These are phyloP conservation scores for Paspalum vaginatum DNA, from an alignment of 176 grass and related monocot species.

Conservation along the genomic window DNA sequence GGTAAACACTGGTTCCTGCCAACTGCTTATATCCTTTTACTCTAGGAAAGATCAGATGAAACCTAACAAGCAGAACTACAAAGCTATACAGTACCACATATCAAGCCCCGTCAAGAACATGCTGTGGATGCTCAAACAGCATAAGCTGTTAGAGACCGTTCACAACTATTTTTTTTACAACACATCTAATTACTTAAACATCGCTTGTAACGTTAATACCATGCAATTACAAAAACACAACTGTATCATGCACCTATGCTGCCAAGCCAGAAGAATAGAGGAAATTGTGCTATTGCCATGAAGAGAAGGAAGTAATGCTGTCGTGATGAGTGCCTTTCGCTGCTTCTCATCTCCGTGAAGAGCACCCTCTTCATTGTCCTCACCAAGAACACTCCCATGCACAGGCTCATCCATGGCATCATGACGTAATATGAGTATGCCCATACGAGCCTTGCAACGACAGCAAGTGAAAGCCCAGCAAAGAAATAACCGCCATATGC, in stretches of 20 bases:
- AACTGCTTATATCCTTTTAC: too few relatives aligned
- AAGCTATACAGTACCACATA: background rate
- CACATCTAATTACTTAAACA: constrained; percentile 1
- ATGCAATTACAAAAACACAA: background rate
- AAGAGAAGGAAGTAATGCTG: constrained; percentile 86
- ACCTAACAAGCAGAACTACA: background rate
- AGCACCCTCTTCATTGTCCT: constrained; percentile 90
- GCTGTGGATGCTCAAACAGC: background rate
- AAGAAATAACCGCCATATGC: constrained; percentile 82
- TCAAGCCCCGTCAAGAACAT: constrained; percentile 13
- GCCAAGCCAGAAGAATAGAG: constrained; percentile 88
- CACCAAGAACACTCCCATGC: constrained; percentile 84
- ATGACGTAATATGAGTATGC: constrained; percentile 63
- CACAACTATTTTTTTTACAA: constrained; percentile 35
- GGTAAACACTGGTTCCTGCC: too few relatives aligned
- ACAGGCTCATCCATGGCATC: constrained; percentile 85
- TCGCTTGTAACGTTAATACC: background rate
- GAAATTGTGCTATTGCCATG: constrained; percentile 76
- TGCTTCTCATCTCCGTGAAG: constrained; percentile 66
- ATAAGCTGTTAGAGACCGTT: background rate
- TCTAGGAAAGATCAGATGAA: background rate
- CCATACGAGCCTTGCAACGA: constrained; percentile 65
- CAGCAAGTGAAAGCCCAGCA: constrained; percentile 54
- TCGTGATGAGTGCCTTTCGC: constrained; percentile 63
- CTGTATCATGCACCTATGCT: constrained; percentile 54